Conservation (phyloP, 2,329 filamentous ascomycete species). For the Metarhizium robertsii region DNA sequence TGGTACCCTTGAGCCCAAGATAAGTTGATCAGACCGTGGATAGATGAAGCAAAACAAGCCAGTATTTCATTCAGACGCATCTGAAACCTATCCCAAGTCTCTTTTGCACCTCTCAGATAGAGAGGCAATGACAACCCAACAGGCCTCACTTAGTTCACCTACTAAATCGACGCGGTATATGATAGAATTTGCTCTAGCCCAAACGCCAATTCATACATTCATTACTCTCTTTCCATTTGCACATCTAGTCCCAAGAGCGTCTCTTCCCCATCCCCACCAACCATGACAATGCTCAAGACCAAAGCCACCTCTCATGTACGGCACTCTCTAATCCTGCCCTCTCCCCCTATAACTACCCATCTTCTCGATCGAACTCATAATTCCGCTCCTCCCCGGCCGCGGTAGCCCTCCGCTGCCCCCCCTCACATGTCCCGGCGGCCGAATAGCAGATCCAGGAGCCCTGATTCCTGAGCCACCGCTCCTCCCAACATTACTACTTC, state of each 20-base stretch:
- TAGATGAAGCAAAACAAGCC: too few relatives aligned
- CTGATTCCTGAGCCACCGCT: constrained; percentile 48
- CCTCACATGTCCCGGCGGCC: constrained; percentile 33
- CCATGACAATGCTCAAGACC: background rate
- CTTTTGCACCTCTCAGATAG: too few relatives aligned
- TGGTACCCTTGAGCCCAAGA: too few relatives aligned
- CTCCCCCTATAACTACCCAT: constrained; percentile 59
- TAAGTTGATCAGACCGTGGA: too few relatives aligned
- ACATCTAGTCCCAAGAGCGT: background rate
- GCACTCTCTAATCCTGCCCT: background rate
- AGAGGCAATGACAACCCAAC: too few relatives aligned
- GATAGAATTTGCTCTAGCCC: background rate
- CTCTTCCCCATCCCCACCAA: too few relatives aligned
- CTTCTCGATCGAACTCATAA: constrained; percentile 79
- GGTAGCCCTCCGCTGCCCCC: constrained; percentile 37
- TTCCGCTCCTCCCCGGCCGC: constrained; percentile 53
- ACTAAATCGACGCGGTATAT: background rate
- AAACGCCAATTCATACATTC: constrained; percentile 2
- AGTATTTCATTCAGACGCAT: too few relatives aligned
- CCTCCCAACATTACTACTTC: background rate
- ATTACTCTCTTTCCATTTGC: background rate
- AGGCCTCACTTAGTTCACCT: background rate
- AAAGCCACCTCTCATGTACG: background rate
- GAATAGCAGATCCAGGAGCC: constrained; percentile 44
- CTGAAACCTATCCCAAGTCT: too few relatives aligned